phyloP scores from a whole-genome alignment of 2,329 filamentous ascomycete species.

The Exophiala sideris region DNA sequence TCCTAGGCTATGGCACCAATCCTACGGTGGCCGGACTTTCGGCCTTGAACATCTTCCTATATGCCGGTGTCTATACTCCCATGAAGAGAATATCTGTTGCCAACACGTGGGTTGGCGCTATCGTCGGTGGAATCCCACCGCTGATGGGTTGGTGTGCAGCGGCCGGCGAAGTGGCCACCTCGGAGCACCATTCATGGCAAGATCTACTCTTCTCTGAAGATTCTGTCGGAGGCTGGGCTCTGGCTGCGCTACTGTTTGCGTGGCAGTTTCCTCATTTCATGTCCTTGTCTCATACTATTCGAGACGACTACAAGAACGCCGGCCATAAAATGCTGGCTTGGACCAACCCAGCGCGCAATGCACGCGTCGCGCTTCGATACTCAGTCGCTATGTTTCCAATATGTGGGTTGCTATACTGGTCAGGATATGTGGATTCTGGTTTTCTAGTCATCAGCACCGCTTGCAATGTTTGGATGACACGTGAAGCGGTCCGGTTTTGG shows the following conservation, averaged over 20 bases:
- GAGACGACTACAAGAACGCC: slow-evolving; percentile 77
- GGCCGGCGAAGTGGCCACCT: slow-evolving; percentile 77
- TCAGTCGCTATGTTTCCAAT: slow-evolving; percentile 81
- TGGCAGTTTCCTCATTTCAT: slow-evolving; percentile 99
- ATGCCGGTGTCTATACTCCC: slow-evolving; percentile 89
- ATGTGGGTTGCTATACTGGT: slow-evolving; percentile 74
- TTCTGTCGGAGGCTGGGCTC: slow-evolving; percentile 78
- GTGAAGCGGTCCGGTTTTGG: slow-evolving; percentile 80
- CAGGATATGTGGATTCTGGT: slow-evolving; percentile 77
- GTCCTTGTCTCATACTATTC: slow-evolving; percentile 81
- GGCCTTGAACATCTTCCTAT: slow-evolving; percentile 78
- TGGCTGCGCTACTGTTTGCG: slow-evolving; percentile 79
- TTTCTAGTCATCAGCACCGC: slow-evolving; percentile 78
- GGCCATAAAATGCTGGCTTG: slow-evolving; percentile 74
- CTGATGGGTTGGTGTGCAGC: slow-evolving; percentile 98
- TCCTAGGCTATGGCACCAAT: slow-evolving; percentile 86
- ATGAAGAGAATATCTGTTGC: slow-evolving; percentile 80
- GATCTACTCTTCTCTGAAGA: slow-evolving; percentile 72
- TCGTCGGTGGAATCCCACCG: slow-evolving; percentile 90
- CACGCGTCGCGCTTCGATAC: slow-evolving; percentile 83
- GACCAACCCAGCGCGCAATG: slow-evolving; percentile 81
- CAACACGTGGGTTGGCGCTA: slow-evolving; percentile 92
- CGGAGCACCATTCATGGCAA: slow-evolving; percentile 67
- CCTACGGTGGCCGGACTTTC: slow-evolving; percentile 87
- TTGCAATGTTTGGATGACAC: slow-evolving; percentile 80